phyloP scores from a whole-genome alignment of 2,329 filamentous ascomycete species.

The Microascus cirrosus region DNA sequence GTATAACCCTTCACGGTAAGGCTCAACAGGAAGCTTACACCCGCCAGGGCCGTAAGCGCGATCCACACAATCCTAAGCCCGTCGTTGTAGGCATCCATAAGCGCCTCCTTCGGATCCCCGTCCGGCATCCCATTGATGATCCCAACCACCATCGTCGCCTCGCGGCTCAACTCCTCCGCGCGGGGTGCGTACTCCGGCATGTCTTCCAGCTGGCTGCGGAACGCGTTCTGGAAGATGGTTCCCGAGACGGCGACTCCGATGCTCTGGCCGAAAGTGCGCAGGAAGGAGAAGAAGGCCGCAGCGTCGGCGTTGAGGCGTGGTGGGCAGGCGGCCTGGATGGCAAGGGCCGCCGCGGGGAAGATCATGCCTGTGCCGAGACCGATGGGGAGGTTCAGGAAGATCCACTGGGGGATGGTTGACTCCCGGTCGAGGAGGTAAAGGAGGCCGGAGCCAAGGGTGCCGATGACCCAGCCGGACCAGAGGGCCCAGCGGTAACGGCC shows the following conservation, averaged over 20 bases:
- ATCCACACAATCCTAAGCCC: conserved; percentile 20
- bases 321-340: conserved; percentile 48
- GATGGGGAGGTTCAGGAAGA: conserved; percentile 49
- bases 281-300: conserved; percentile 55
- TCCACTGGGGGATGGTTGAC: conserved; percentile 41
- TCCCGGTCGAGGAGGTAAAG: conserved; percentile 33
- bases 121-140: conserved; percentile 42
- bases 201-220: conserved; percentile 35
- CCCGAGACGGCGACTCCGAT: conserved; percentile 31
- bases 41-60: conserved; percentile 17
- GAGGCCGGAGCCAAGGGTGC: conserved; percentile 45
- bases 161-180: conserved; percentile 36
- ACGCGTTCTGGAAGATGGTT: conserved; percentile 58
- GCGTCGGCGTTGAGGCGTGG: conserved; percentile 38
- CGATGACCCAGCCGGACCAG: conserved; percentile 49
- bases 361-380: conserved; percentile 54
- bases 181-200: conserved; percentile 31
- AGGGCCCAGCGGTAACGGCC: conserved; percentile 50
- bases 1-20: conserved; percentile 16
- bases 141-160: conserved; percentile 47
- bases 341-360: conserved; percentile 51
- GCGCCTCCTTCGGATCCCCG: conserved; percentile 11
- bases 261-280: conserved; percentile 15
- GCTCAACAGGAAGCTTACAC: conserved; percentile 18
- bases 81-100: conserved; percentile 21